phyloP scores from a whole-genome alignment of 192 early-diverging fungal species.

The Spizellomyces punctatus region DNA sequence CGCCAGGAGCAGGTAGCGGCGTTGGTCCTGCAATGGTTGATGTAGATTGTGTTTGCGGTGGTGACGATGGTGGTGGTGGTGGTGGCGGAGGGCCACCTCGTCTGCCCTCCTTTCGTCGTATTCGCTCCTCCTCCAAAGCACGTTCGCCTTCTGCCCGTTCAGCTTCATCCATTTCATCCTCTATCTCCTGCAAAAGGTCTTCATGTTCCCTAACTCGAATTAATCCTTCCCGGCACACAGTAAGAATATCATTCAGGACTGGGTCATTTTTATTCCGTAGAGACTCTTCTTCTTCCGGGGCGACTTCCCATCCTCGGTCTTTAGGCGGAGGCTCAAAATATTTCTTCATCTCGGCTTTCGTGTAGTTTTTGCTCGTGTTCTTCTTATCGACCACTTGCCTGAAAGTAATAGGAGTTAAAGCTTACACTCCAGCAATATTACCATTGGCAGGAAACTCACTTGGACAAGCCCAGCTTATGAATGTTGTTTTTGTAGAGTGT shows the following conservation, averaged over 20 bases:
- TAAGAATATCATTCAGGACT: conserved; percentile 3
- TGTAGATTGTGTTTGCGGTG: too few relatives aligned
- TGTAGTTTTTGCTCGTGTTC: conserved; percentile 46
- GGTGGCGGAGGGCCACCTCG: too few relatives aligned
- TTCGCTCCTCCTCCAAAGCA: conserved; percentile 20
- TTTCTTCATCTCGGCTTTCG: conserved; percentile 50
- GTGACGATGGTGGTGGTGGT: too few relatives aligned
- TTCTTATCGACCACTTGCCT: conserved; percentile 66
- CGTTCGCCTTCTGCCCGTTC: conserved; percentile 12
- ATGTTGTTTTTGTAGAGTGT: conserved; percentile 67
- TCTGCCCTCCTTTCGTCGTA: conserved; percentile 9
- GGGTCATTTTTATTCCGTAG: conserved; percentile 7
- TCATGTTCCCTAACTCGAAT: conserved; percentile 13
- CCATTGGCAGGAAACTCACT: conserved; percentile 24
- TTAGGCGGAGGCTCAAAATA: conserved; percentile 55
- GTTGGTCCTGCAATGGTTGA: too few relatives aligned
- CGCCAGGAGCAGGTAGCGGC: too few relatives aligned
- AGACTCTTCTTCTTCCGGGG: conserved; percentile 7
- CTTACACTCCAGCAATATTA: neutral
- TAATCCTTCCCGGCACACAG: conserved; percentile 4
- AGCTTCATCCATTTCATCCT: conserved; percentile 28
- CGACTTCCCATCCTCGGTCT: conserved; percentile 13
- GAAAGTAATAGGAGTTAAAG: neutral
- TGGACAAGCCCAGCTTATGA: conserved; percentile 72
- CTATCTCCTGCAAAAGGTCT: conserved; percentile 26